phyloP scores from a whole-genome alignment of 805 yeast genomes.

The Saturnispora zaruensis region DNA sequence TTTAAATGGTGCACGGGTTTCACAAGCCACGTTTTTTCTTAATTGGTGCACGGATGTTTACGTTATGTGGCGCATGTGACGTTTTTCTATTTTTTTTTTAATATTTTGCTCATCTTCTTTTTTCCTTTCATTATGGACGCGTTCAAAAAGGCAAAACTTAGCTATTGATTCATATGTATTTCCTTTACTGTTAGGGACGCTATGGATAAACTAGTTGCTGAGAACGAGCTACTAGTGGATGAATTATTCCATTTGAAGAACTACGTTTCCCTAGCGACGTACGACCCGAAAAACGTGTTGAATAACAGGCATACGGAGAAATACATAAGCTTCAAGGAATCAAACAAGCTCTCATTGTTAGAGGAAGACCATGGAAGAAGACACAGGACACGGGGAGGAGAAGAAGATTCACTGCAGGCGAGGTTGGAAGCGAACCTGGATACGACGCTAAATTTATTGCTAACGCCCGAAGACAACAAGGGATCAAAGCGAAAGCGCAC shows the following conservation, averaged over 20 bases:
- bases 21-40: neutral
- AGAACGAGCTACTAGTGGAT: slow-evolving; percentile 42
- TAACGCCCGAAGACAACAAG: neutral
- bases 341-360: slow-evolving; percentile 1
- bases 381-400: neutral
- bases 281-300: slow-evolving; percentile 30
- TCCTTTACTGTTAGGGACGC: neutral
- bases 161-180: neutral
- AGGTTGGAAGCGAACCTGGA: neutral
- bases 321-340: slow-evolving; percentile 6
- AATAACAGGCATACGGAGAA: slow-evolving; percentile 17
- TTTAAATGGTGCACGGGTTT: neutral
- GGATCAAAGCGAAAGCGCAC: neutral
- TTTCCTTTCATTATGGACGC: neutral
- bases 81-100: neutral
- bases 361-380: neutral
- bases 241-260: slow-evolving; percentile 58
- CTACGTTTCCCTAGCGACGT: slow-evolving; percentile 52
- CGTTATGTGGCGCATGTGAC: neutral
- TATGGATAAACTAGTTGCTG: slow-evolving; percentile 11
- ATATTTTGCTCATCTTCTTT: neutral
- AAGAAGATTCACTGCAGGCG: neutral
- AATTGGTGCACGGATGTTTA: neutral
- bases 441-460: neutral
- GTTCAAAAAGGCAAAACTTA: neutral